Conservation (phyloP, 129 eudicot genomes). For the Tagetes patula region DNA sequence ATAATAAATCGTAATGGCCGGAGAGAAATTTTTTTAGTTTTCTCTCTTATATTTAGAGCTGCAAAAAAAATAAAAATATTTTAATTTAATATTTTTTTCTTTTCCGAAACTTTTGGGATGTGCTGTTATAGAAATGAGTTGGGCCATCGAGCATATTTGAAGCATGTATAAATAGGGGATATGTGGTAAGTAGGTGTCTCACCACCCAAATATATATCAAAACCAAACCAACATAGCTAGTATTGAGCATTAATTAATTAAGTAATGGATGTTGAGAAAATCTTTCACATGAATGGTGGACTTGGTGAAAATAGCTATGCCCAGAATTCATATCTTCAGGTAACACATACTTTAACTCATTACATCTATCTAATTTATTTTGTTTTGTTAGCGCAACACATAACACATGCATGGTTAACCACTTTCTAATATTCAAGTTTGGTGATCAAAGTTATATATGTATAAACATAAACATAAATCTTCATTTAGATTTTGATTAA, state of each 20-base stretch:
- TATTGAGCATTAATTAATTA: neutral
- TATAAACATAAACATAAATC: too few relatives aligned
- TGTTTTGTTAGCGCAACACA: too few relatives aligned
- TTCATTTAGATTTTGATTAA: too few relatives aligned
- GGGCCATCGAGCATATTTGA: constrained; percentile 26
- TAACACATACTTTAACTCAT: constrained; percentile 2
- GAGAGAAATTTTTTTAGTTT: too few relatives aligned
- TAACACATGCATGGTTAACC: too few relatives aligned
- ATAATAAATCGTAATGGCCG: too few relatives aligned
- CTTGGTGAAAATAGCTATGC: constrained; percentile 80
- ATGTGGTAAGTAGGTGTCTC: constrained; percentile 23
- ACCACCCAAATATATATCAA: constrained; percentile 14
- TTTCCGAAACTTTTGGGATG: constrained; percentile 40
- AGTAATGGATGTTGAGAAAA: constrained; percentile 78
- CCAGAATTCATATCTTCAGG: constrained; percentile 87
- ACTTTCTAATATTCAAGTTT: too few relatives aligned
- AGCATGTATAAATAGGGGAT: constrained; percentile 32
- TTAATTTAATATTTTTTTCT: neutral
- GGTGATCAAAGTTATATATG: too few relatives aligned
- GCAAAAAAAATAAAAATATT: too few relatives aligned
- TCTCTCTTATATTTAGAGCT: too few relatives aligned
- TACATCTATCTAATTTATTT: neutral
- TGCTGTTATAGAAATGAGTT: constrained; percentile 20
- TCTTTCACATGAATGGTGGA: constrained; percentile 88
- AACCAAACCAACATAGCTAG: neutral